Evolutionary conservation across 2,329 filamentous ascomycete species (phyloP).

Genomic region (Scleromitrula shiraiana): DNA sequence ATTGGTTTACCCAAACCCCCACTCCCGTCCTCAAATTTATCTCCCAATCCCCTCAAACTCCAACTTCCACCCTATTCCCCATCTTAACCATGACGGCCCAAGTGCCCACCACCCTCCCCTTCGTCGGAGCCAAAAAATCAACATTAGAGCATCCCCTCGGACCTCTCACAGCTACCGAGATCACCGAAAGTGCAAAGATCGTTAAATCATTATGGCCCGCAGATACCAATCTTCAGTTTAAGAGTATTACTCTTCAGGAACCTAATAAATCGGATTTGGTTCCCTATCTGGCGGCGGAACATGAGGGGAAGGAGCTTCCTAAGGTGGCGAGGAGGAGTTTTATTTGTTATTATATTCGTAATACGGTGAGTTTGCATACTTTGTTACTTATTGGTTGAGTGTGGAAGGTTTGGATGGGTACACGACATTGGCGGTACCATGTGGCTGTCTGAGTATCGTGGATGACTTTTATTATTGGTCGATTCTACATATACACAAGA

Average conservation of each 20-base stretch:
- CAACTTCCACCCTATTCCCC: too few relatives aligned
- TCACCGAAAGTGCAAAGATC: slow-evolving; percentile 41
- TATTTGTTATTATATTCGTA: slow-evolving; percentile 50
- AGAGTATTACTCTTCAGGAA: slow-evolving; percentile 51
- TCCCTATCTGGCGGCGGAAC: slow-evolving; percentile 43
- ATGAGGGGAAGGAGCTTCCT: slow-evolving; percentile 33
- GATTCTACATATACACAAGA: too few relatives aligned
- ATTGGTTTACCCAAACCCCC: too few relatives aligned
- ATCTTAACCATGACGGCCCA: slow-evolving; percentile 15
- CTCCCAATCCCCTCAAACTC: too few relatives aligned
- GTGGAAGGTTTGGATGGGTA: too few relatives aligned
- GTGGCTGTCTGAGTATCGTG: too few relatives aligned
- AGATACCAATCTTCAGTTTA: slow-evolving; percentile 51
- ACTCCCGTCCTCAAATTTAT: too few relatives aligned
- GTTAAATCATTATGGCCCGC: slow-evolving; percentile 47
- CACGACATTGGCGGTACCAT: too few relatives aligned
- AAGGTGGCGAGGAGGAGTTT: slow-evolving; percentile 43
- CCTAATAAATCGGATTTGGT: slow-evolving; percentile 45
- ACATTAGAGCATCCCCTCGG: slow-evolving; percentile 45
- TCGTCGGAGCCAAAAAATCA: slow-evolving; percentile 20
- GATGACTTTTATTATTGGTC: too few relatives aligned
- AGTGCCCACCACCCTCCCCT: slow-evolving; percentile 19
- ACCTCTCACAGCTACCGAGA: slow-evolving; percentile 50
- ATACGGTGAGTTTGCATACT: slow-evolving; percentile 40
- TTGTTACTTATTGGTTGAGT: background rate